Conservation (phyloP, 1,139 yeast genomes). For the Groenewaldozyma sp. region DNA sequence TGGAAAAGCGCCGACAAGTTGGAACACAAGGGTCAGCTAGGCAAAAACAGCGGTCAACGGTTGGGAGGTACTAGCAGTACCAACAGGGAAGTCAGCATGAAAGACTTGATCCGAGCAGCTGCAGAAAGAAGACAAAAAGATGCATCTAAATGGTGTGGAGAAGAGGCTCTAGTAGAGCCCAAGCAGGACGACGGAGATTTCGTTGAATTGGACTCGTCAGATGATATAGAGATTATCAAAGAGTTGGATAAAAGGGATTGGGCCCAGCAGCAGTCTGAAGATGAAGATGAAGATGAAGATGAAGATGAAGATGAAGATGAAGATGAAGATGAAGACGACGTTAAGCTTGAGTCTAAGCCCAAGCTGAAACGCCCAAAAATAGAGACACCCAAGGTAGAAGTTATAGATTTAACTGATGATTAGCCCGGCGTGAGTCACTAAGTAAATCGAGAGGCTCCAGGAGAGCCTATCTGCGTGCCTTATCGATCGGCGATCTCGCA, state of each 20-base stretch:
- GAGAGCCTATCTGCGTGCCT: too few relatives aligned
- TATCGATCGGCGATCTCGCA: too few relatives aligned
- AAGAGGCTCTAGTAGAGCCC: not conserved
- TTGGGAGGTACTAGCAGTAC: constrained; percentile 15
- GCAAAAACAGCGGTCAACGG: constrained; percentile 20
- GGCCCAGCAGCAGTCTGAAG: constrained; percentile 5
- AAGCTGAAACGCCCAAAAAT: not conserved
- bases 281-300: constrained; percentile 12
- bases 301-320: constrained; percentile 5
- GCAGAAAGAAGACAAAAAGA: constrained; percentile 57
- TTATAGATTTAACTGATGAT: constrained; percentile 12
- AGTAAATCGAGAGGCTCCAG: too few relatives aligned
- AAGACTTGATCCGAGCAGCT: constrained; percentile 52
- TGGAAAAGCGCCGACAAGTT: constrained; percentile 13
- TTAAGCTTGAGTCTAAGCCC: too few relatives aligned
- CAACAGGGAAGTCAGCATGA: constrained; percentile 22
- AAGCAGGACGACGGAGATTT: constrained; percentile 9
- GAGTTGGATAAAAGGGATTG: constrained; percentile 1
- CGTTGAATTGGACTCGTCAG: not conserved
- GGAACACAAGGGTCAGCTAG: constrained; percentile 13
- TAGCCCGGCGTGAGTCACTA: too few relatives aligned
- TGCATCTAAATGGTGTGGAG: constrained; percentile 47
- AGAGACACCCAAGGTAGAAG: constrained; percentile 2
- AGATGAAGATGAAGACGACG: constrained; percentile 1
- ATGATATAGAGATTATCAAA: not conserved